Evolutionary conservation across 2,329 filamentous ascomycete species (phyloP).

Genomic region (Davidsoniella eucalypti): DNA sequence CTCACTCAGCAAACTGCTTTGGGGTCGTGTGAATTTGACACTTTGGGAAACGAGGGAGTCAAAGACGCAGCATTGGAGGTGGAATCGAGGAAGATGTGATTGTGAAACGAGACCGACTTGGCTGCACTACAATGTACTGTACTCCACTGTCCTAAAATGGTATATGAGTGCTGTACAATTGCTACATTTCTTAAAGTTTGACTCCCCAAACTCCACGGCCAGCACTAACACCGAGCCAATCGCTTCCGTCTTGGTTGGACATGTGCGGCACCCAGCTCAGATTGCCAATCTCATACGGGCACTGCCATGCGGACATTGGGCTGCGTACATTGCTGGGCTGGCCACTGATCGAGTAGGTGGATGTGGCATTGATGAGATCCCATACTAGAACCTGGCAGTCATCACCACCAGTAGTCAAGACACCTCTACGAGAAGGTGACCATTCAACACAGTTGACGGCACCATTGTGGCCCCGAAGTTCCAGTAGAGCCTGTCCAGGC

Average conservation of each 20-base stretch:
- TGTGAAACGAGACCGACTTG: no score
- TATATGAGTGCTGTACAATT: no score
- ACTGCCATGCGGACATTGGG: conserved; percentile 65
- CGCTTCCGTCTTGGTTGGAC: conserved; percentile 51
- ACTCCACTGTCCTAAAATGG: no score
- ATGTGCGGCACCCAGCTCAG: conserved; percentile 68
- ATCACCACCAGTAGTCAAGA: conserved; percentile 80
- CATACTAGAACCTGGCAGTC: conserved; percentile 85
- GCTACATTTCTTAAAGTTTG: conserved; percentile 17
- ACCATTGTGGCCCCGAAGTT: conserved; percentile 76
- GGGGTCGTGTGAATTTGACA: no score
- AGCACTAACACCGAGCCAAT: conserved; percentile 72
- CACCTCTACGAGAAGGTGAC: conserved; percentile 74
- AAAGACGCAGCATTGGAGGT: no score
- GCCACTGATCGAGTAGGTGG: conserved; percentile 33
- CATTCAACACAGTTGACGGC: conserved; percentile 89
- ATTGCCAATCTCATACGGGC: conserved; percentile 76
- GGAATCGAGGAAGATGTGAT: no score
- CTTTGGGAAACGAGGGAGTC: no score
- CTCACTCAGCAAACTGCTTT: no score
- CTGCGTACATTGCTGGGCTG: conserved; percentile 42
- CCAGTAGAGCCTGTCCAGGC: conserved; percentile 83
- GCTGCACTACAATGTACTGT: no score
- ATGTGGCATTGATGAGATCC: conserved; percentile 62
- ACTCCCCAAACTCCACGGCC: conserved; percentile 72